Base-by-base conservation (phyloP, 148 eudicot genomes). In the Rhododendron mucronatum region DNA sequence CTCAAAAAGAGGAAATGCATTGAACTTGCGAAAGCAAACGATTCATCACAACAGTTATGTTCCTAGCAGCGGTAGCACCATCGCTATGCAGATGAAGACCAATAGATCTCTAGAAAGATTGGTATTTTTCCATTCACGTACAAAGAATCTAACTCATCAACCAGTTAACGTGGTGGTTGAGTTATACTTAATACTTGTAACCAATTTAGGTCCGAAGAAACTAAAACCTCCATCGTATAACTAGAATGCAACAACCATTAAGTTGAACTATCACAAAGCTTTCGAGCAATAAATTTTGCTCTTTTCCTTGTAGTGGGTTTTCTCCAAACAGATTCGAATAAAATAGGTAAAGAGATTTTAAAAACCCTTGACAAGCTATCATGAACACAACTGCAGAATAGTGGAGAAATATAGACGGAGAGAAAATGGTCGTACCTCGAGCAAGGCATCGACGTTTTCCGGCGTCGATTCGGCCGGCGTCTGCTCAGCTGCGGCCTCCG, bases 361-460 rank as follows among this genome's bases (percentile, higher is more conserved):
- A 48, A n/a, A 48, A 48, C 21, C 21, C 59, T 21, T 48, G 33
- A 47, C 53, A 45, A 78, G 48, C 30, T 20, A 26, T 50, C 30
- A 28, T 15, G 82, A 80, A 48, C 35, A 16, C 23, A 3, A 50
- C 1, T 33, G 28, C 57, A 26, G 2, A 61, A 61, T 61, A 21
- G 7, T 20, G 1, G 6, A 21, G 67, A 23, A 23, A 61, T 0
- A 61, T 20, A 6, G 48, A 80, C 12, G 16, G 30, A 50, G 21
- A 80, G 48, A 59, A 7, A n/a, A 51, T 41, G 39, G 12, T 65
- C 4, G 85, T 44, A 83, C 85, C 85, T 83, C 85, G 30, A 83
- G 78, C 57, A 83, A 83, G 55, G 85, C 41, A 51, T 83, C 85
- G 39, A 83, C 59, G 57, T 83, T 45, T 14, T 83, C 85, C 85